Evolutionary conservation across 176 grass and related monocot species (phyloP), one percentile per base, ranked within the genome.

Genomic region (Avena eriantha): DNA sequence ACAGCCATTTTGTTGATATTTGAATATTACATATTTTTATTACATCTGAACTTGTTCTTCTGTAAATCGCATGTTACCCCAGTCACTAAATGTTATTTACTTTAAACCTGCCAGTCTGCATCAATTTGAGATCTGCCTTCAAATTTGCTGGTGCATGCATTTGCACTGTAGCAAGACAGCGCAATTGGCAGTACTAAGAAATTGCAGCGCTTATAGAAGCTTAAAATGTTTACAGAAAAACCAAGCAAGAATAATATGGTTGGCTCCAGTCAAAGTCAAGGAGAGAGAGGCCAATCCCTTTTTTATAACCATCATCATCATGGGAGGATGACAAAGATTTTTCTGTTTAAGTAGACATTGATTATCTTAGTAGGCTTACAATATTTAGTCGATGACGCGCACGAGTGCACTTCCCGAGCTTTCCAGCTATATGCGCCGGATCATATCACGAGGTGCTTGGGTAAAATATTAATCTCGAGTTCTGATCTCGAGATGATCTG

Each of bases 341-440:
- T 76, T 76, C 91, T 92, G 85, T 93, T 95, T 88, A 84, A 83
- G 70, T 89, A 86, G 84, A 84, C 79, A 86, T 80, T 83, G 74
- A 77, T 73, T 88, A 89, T 61, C 64, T 76, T 50, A 58, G 82
- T 86, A 61, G 55, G 35, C n/a, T 83, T 92, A 92, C 84, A 89
- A 97, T 86, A 92, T 76, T 80, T 73, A 80, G 82, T 68, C 72
- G 84, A 92, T 92, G 95, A 91, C 26, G 80, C 92, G 86, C 92
- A 97, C 92, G 90, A 97, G 90, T 94, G 95, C 95, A 87, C 73
- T 94, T 97, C 90, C 95, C 90, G 79, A 97, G 92, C 88, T 91
- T 91, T 95, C 86, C 90, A 97, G 90, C 86, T 95, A 89, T 93
- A 84, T 85, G 70, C 58, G 80, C 71, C 67, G 87, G 90, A 93